Percentiles rank a stretch among this genome's conserved stretches.
phyloP scores from a whole-genome alignment of 78 protist genomes.

The Dictyostelium capitatum region DNA sequence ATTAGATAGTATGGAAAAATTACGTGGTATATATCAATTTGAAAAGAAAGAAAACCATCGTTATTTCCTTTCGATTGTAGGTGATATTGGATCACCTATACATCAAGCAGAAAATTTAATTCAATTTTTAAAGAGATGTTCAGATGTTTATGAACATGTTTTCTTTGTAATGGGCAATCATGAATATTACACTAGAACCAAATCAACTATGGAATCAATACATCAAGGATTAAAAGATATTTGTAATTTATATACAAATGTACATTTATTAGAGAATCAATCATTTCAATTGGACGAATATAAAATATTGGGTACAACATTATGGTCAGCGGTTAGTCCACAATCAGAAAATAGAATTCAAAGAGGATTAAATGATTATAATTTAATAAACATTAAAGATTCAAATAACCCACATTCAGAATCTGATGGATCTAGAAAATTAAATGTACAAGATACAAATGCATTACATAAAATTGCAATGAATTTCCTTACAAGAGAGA shows the following conservation, averaged over 20 bases:
- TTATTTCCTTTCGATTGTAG: slow-evolving; percentile 22
- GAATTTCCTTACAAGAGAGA: neutral
- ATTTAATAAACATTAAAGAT: neutral
- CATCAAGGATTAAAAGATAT: too few relatives aligned
- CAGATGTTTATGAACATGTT: neutral
- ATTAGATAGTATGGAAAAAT: neutral
- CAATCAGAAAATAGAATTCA: neutral
- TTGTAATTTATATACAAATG: neutral
- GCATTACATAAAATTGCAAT: neutral
- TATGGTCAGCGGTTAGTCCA: neutral
- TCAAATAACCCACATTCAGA: too few relatives aligned
- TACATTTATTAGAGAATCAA: neutral
- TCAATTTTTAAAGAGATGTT: slow-evolving; percentile 10
- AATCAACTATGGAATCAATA: too few relatives aligned
- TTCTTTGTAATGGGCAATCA: slow-evolving; percentile 16
- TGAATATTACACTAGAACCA: neutral
- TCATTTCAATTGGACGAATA: neutral
- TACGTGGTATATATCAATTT: slow-evolving; percentile 18
- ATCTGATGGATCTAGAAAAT: neutral
- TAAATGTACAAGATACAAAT: neutral
- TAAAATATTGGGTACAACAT: slow-evolving; percentile 20
- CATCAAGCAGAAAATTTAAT: neutral
- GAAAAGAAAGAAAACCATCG: slow-evolving; percentile 16
- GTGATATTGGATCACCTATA: slow-evolving; percentile 24
- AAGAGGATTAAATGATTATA: slow-evolving; percentile 8